A percentile compares a stretch with the other conserved stretches of the same genome.
Conservation (phyloP, 371 early-diverging fungal species). For the Mucor ambiguus region DNA sequence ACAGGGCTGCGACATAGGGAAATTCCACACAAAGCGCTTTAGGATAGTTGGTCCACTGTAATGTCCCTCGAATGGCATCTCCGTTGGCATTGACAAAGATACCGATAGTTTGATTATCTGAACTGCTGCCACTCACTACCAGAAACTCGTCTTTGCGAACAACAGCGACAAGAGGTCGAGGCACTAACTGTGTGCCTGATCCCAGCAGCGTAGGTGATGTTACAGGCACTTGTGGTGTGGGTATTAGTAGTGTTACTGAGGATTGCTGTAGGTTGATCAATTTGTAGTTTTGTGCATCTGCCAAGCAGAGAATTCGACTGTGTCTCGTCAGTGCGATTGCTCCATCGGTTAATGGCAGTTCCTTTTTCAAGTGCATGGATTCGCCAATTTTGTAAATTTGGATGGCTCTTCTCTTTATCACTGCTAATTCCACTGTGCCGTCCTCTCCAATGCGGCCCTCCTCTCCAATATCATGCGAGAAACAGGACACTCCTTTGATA, state of each 20-base stretch:
- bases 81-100: slow-evolving; percentile 72
- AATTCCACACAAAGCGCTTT: slow-evolving; percentile 71
- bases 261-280: slow-evolving; percentile 58
- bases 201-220: slow-evolving; percentile 44
- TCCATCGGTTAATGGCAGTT: slow-evolving; percentile 66
- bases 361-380: slow-evolving; percentile 59
- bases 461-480: slow-evolving; percentile 60
- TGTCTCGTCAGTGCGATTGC: slow-evolving; percentile 59
- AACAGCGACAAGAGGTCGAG: slow-evolving; percentile 65
- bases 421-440: slow-evolving; percentile 63
- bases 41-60: slow-evolving; percentile 78
- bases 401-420: slow-evolving; percentile 65
- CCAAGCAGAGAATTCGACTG: slow-evolving; percentile 62
- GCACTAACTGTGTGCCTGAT: slow-evolving; percentile 33
- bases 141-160: slow-evolving; percentile 74
- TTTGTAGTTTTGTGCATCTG: slow-evolving; percentile 68
- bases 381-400: slow-evolving; percentile 60
- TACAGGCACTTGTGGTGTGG: slow-evolving; percentile 50
- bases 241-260: slow-evolving; percentile 59
- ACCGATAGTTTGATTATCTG: slow-evolving; percentile 66
- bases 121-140: slow-evolving; percentile 61
- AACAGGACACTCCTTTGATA: slow-evolving; percentile 71
- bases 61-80: slow-evolving; percentile 77
- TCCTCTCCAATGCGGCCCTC: slow-evolving; percentile 61
- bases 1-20: slow-evolving; percentile 76